Evolutionary conservation across 2,329 filamentous ascomycete species (phyloP).

Genomic region (Piedraia hortae): DNA sequence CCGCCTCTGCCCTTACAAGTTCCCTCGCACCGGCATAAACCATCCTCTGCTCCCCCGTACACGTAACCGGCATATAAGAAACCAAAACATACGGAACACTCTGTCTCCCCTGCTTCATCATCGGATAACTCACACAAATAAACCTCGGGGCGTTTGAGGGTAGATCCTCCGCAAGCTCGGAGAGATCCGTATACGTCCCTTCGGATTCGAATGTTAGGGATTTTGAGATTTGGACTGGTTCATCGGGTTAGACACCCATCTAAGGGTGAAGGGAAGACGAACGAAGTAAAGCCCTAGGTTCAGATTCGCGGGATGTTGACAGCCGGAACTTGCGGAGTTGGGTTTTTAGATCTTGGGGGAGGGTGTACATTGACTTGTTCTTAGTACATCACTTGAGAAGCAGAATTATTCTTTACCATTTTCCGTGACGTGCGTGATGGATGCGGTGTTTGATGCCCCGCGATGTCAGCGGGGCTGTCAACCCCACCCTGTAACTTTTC

Average conservation of each 20-base stretch:
- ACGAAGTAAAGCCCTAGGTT: slow-evolving; percentile 86
- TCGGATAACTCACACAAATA: slow-evolving; percentile 67
- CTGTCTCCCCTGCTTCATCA: slow-evolving; percentile 63
- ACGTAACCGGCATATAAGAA: slow-evolving; percentile 81
- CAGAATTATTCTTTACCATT: no score
- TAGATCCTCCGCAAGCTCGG: slow-evolving; percentile 62
- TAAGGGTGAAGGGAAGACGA: slow-evolving; percentile 14
- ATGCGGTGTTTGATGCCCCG: no score
- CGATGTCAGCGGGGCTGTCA: not conserved
- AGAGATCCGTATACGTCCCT: slow-evolving; percentile 54
- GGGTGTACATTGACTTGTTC: not conserved
- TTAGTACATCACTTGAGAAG: not conserved
- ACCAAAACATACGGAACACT: slow-evolving; percentile 84
- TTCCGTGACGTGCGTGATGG: no score
- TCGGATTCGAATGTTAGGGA: slow-evolving; percentile 19
- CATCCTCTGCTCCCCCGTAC: slow-evolving; percentile 71
- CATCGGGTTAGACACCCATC: slow-evolving; percentile 78
- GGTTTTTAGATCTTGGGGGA: slow-evolving; percentile 25
- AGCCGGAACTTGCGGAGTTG: slow-evolving; percentile 86
- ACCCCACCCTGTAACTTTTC: slow-evolving; percentile 1
- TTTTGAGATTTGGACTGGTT: slow-evolving; percentile 36
- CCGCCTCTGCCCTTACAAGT: slow-evolving; percentile 71
- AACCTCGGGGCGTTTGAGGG: slow-evolving; percentile 81
- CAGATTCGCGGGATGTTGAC: slow-evolving; percentile 60
- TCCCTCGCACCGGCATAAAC: slow-evolving; percentile 90